Conservation (phyloP, 2,329 filamentous ascomycete genomes). For the Xylariomycetidae sp. region DNA sequence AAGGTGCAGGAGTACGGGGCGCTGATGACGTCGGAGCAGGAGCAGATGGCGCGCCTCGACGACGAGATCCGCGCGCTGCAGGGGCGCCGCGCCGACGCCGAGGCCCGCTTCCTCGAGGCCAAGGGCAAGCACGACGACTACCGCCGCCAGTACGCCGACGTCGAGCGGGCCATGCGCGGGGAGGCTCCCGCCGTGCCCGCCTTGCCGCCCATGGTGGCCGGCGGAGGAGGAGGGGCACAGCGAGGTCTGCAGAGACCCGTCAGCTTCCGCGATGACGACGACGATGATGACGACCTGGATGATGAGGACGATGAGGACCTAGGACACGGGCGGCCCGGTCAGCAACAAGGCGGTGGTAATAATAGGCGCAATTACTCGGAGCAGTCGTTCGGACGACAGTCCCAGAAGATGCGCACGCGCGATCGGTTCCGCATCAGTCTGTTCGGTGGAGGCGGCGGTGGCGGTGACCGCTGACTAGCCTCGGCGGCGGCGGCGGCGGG, state of each 20-base stretch:
- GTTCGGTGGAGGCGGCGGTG: too few species aligned
- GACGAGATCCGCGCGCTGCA: constrained; percentile 37
- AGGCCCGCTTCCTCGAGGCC: constrained; percentile 37
- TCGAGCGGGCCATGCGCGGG: constrained; percentile 37
- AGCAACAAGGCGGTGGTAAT: too few species aligned
- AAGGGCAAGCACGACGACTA: constrained; percentile 42
- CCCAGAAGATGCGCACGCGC: constrained; percentile 21
- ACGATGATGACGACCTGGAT: constrained; percentile 19
- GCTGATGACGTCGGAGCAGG: constrained; percentile 37
- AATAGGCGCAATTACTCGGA: constrained; percentile 26
- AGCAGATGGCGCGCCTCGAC: constrained; percentile 37
- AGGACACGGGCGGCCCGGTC: constrained; percentile 14
- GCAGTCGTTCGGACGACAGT: constrained; percentile 26
- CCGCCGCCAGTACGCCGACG: constrained; percentile 35
- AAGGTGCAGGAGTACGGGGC: constrained; percentile 40
- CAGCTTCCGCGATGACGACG: constrained; percentile 16
- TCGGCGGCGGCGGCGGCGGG: too few species aligned
- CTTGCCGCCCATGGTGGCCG: constrained; percentile 12
- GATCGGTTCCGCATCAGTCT: constrained; percentile 28
- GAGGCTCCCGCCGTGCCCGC: too few species aligned
- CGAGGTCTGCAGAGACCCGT: constrained; percentile 11
- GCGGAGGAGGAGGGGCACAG: constrained; percentile 7
- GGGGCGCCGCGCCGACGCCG: constrained; percentile 35
- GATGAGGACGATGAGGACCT: constrained; percentile 15
- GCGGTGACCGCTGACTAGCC: too few species aligned